Conservation (phyloP, 2,329 filamentous ascomycete species). For the Reticulascus tulasneorum region DNA sequence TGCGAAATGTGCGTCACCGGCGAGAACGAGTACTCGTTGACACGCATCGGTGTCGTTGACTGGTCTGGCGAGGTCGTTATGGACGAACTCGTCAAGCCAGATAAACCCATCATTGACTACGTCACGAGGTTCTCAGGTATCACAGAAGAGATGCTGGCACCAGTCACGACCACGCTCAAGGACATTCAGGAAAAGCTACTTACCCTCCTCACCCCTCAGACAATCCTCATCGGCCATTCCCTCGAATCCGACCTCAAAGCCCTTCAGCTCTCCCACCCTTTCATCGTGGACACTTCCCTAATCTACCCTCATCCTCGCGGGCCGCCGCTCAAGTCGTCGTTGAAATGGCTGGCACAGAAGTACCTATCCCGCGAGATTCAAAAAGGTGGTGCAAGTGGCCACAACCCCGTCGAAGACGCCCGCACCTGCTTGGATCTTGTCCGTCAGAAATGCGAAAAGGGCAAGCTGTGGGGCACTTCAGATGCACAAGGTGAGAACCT, state of each 20-base stretch:
- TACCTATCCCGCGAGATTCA: conserved; percentile 87
- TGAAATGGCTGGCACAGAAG: conserved; percentile 86
- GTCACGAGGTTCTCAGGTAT: conserved; percentile 91
- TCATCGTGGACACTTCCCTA: conserved; percentile 87
- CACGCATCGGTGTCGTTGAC: conserved; percentile 78
- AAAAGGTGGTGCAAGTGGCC: conserved; percentile 68
- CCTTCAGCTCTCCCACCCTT: conserved; percentile 82
- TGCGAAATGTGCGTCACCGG: conserved; percentile 97
- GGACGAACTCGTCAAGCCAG: conserved; percentile 89
- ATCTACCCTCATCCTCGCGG: conserved; percentile 89
- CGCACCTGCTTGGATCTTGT: conserved; percentile 87
- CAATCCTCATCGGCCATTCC: conserved; percentile 76
- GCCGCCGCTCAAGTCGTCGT: conserved; percentile 80
- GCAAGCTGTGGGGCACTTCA: conserved; percentile 76
- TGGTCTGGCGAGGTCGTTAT: conserved; percentile 82
- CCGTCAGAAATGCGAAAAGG: conserved; percentile 93
- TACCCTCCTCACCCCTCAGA: conserved; percentile 64
- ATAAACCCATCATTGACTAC: conserved; percentile 86
- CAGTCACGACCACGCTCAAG: conserved; percentile 74
- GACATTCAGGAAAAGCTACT: conserved; percentile 81
- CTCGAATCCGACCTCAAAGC: conserved; percentile 81
- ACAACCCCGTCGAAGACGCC: conserved; percentile 92
- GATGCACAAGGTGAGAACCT: conserved; percentile 81
- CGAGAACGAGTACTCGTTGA: conserved; percentile 74
- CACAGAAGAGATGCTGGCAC: conserved; percentile 75